Evolutionary conservation across 2,329 filamentous ascomycete genomes (phyloP).

Genomic region (Alternaria metachromatica): DNA sequence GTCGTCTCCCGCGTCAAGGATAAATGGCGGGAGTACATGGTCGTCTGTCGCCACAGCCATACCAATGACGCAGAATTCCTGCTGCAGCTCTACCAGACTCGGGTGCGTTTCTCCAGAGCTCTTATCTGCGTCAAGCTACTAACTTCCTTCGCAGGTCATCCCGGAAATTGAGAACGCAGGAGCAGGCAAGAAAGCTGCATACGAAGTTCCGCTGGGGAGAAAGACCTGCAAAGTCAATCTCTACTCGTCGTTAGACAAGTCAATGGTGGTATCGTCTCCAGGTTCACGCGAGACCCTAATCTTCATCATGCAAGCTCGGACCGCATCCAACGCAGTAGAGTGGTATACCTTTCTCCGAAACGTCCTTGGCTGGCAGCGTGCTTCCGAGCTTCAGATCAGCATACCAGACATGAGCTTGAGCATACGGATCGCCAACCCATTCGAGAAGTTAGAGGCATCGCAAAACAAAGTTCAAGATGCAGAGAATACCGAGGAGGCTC

Average conservation of each 20-base stretch:
- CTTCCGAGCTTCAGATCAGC: conserved; percentile 64
- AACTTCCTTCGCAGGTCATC: conserved; percentile 55
- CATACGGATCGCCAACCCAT: conserved; percentile 66
- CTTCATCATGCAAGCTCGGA: conserved; percentile 66
- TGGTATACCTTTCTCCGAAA: conserved; percentile 72
- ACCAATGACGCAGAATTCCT: conserved; percentile 62
- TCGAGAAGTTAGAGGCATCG: conserved; percentile 58
- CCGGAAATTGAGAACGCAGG: conserved; percentile 62
- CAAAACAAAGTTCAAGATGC: conserved; percentile 51
- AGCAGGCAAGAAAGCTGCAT: conserved; percentile 61
- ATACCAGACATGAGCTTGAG: conserved; percentile 69
- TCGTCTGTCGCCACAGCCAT: conserved; percentile 65
- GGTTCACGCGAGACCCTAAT: conserved; percentile 63
- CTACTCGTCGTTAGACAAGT: conserved; percentile 72
- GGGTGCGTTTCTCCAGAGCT: conserved; percentile 43
- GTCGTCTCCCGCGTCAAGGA: conserved; percentile 65
- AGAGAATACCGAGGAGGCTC: conserved; percentile 56
- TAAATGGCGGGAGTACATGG: conserved; percentile 70
- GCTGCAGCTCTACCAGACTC: conserved; percentile 67
- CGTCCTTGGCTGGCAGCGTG: conserved; percentile 64
- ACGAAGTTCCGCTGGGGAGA: conserved; percentile 63
- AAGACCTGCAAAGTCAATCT: conserved; percentile 65
- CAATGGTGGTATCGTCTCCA: conserved; percentile 67
- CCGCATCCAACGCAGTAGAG: conserved; percentile 67
- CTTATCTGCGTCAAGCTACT: conserved; percentile 1